These are phyloP conservation scores for Nicotiana noctiflora DNA, from an alignment of 257 asterid species.

Conservation along the genomic window DNA sequence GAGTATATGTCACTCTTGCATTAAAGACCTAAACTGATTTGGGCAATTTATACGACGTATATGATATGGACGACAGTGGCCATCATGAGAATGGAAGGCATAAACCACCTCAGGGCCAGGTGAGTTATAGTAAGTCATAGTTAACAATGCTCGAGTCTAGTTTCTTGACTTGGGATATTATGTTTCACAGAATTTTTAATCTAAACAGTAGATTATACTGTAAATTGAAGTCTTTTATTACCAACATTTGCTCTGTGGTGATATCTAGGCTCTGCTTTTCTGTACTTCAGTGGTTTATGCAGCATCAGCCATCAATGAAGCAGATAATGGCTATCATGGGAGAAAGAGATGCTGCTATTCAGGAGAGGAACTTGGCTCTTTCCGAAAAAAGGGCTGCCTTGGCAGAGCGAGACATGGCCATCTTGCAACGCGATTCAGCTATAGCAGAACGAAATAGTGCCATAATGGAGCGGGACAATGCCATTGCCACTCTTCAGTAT, in stretches of 20 bases:
- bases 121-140: constrained; percentile 14
- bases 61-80: constrained; percentile 66
- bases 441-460: constrained; percentile 80
- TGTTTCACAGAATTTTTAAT: neutral
- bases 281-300: constrained; percentile 81
- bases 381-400: constrained; percentile 86
- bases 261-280: neutral
- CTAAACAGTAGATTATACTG: neutral
- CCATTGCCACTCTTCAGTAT: constrained; percentile 78
- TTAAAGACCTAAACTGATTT: constrained; percentile 2
- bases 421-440: constrained; percentile 77
- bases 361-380: constrained; percentile 78
- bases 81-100: constrained; percentile 84
- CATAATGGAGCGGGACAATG: constrained; percentile 79
- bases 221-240: neutral
- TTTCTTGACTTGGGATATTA: neutral
- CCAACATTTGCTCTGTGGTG: neutral
- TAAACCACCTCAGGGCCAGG: constrained; percentile 86
- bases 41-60: constrained; percentile 10
- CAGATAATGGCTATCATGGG: constrained; percentile 91
- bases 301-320: constrained; percentile 95
- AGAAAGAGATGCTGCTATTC: constrained; percentile 94
- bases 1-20: constrained; percentile 16
- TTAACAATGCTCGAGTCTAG: neutral
- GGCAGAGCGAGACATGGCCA: constrained; percentile 89